A percentile compares a stretch with the other conserved stretches of the same genome.
These are phyloP conservation scores for Mucor circinelloides DNA, from an alignment of 371 early-diverging fungal genomes.

Conservation along the genomic window DNA sequence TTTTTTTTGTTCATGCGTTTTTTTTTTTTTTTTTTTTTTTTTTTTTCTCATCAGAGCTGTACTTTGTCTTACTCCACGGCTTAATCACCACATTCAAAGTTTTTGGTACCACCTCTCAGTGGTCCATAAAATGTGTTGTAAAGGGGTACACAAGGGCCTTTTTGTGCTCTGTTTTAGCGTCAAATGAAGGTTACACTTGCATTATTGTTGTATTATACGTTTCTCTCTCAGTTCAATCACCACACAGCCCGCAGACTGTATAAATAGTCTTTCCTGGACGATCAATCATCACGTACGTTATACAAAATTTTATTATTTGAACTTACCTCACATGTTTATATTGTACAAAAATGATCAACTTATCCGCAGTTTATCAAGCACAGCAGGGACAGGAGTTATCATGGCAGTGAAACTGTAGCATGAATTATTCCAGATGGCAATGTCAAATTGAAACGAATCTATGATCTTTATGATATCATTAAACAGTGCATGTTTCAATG, in stretches of 20 bases:
- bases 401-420: not conserved
- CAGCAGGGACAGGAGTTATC: not conserved
- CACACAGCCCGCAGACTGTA: not conserved
- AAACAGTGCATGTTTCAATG: not conserved
- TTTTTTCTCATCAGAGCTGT: not conserved
- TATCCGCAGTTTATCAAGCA: not conserved
- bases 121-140: not conserved
- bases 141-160: not conserved
- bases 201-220: not conserved
- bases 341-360: not conserved
- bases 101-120: not conserved
- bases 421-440: not conserved
- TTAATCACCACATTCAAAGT: not conserved
- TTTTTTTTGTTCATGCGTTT: not conserved
- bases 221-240: not conserved
- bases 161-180: not conserved
- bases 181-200: not conserved
- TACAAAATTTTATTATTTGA: not conserved
- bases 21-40: not conserved
- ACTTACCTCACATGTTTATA: not conserved
- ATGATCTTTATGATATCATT: not conserved
- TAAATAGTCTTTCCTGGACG: slow-evolving; percentile 2
- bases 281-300: not conserved
- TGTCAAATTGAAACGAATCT: not conserved
- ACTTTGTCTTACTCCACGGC: not conserved